Evolutionary conservation across 805 yeast species (phyloP).

Genomic region (Teunomyces cretensis): DNA sequence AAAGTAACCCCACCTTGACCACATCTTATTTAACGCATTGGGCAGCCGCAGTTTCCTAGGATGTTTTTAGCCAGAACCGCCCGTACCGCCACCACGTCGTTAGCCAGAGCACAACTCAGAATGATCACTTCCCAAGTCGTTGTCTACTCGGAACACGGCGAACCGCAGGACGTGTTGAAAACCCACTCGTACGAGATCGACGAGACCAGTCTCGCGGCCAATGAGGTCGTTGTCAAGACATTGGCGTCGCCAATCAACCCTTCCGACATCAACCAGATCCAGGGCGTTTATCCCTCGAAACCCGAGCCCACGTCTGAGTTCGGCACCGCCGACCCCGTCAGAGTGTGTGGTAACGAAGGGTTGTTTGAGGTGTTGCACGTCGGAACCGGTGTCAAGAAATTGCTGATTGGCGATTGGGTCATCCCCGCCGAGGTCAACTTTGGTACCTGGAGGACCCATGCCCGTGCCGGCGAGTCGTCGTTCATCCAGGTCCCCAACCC

Average conservation of each 20-base stretch:
- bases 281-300: slow-evolving; percentile 47
- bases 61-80: slow-evolving; percentile 1
- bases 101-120: slow-evolving; percentile 9
- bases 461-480: slow-evolving; percentile 50
- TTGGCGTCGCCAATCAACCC: slow-evolving; percentile 45
- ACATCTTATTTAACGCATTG: too few species aligned
- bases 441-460: slow-evolving; percentile 94
- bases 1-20: background rate
- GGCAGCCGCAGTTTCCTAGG: too few species aligned
- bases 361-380: slow-evolving; percentile 77
- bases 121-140: slow-evolving; percentile 63
- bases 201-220: slow-evolving; percentile 39
- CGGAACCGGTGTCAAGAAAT: slow-evolving; percentile 51
- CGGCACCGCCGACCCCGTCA: slow-evolving; percentile 63
- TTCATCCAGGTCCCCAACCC: slow-evolving; percentile 60
- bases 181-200: slow-evolving; percentile 54
- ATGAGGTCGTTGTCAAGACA: slow-evolving; percentile 34
- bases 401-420: slow-evolving; percentile 81
- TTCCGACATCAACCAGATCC: slow-evolving; percentile 46
- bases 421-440: slow-evolving; percentile 73
- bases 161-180: slow-evolving; percentile 54
- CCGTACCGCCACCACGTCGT: background rate
- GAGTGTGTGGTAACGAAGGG: slow-evolving; percentile 94
- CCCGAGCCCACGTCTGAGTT: slow-evolving; percentile 52
- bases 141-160: slow-evolving; percentile 67